Evolutionary conservation across 768 basidiomycete species (phyloP).

Genomic region (Kwoniella botswanensis): DNA sequence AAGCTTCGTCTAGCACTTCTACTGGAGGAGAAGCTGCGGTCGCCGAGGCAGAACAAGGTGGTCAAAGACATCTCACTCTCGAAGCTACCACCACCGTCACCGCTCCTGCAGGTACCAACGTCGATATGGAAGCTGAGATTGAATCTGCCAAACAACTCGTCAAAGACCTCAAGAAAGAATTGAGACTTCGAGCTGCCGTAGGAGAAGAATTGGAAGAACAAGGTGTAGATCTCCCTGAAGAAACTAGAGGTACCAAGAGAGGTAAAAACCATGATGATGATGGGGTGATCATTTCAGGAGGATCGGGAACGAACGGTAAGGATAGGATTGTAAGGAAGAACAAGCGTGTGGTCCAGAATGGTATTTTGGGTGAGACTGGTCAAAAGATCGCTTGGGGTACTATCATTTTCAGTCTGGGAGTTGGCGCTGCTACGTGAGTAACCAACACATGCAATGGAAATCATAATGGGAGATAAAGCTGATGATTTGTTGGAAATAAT

Average conservation of each 20-base stretch:
- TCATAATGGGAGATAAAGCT: not conserved
- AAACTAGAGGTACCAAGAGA: conserved; percentile 60
- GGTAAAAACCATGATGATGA: conserved; percentile 64
- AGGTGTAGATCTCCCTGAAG: conserved; percentile 34
- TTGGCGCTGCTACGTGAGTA: conserved; percentile 67
- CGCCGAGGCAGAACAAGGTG: conserved; percentile 19
- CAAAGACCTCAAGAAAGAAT: conserved; percentile 70
- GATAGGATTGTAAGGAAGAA: conserved; percentile 70
- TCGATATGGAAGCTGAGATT: conserved; percentile 72
- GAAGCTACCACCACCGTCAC: conserved; percentile 59
- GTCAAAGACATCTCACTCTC: conserved; percentile 37
- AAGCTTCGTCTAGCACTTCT: conserved; percentile 45
- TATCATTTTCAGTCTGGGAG: conserved; percentile 79
- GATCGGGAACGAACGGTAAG: conserved; percentile 24
- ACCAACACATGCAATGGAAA: too few relatives aligned
- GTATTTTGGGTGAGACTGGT: conserved; percentile 66
- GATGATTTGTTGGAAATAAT: not conserved
- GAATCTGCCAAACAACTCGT: conserved; percentile 79
- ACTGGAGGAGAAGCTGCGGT: conserved; percentile 59
- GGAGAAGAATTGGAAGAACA: conserved; percentile 46
- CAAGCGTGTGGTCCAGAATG: conserved; percentile 63
- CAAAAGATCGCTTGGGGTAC: conserved; percentile 83
- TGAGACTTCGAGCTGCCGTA: conserved; percentile 56
- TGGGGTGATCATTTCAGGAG: conserved; percentile 55
- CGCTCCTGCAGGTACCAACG: conserved; percentile 58